These are phyloP conservation scores for Zygotorulaspora mrakii DNA, from an alignment of 1,139 yeast species.

Conservation along the genomic window DNA sequence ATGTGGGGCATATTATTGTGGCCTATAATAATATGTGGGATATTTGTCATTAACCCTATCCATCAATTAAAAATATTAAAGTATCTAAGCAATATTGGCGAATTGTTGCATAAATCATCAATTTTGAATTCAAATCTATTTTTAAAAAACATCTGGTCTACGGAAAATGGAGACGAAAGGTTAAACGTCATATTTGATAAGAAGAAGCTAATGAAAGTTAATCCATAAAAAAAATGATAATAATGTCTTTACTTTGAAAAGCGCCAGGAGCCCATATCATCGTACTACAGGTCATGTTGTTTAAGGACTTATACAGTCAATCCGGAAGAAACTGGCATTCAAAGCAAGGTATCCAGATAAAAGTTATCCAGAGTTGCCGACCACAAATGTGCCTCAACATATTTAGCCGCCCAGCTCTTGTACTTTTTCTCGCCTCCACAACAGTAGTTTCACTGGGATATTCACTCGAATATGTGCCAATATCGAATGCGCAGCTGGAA, in stretches of 20 bases:
- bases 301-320: too few species aligned
- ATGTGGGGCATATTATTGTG: slow-evolving; percentile 21
- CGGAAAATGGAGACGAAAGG: slow-evolving; percentile 7
- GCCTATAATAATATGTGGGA: slow-evolving; percentile 18
- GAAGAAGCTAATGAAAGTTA: slow-evolving; percentile 9
- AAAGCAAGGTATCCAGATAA: too few species aligned
- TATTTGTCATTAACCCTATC: slow-evolving; percentile 11
- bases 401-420: too few species aligned
- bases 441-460: too few species aligned
- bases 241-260: not conserved
- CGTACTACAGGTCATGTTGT: too few species aligned
- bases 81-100: slow-evolving; percentile 13
- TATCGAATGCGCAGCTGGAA: too few species aligned
- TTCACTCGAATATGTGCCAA: too few species aligned
- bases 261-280: too few species aligned
- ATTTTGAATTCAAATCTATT: slow-evolving; percentile 11
- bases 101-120: slow-evolving; percentile 14
- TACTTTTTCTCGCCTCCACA: too few species aligned
- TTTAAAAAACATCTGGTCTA: slow-evolving; percentile 14
- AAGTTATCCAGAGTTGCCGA: not conserved
- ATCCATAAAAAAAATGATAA: not conserved
- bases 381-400: too few species aligned
- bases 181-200: slow-evolving; percentile 15
- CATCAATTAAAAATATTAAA: slow-evolving; percentile 13
- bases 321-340: too few species aligned